Percentiles rank a stretch among this genome's conserved stretches.
phyloP scores from a whole-genome alignment of 202 grass and related monocot genomes.

The Cymbopogon flexuosus region DNA sequence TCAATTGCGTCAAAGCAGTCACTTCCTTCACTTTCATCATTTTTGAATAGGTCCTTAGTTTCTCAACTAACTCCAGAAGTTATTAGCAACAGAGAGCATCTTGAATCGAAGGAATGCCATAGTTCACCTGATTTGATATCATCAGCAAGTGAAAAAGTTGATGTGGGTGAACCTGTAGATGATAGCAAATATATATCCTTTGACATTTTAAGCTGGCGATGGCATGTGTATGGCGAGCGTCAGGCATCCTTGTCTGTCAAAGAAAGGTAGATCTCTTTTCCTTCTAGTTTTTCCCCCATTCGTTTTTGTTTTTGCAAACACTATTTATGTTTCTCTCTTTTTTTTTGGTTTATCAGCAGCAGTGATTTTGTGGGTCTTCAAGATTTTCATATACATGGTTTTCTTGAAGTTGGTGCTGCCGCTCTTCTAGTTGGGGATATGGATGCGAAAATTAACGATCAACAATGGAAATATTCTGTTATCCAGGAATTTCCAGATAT shows the following conservation, averaged over 20 bases:
- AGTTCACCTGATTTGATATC: constrained; percentile 48
- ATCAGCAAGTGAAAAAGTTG: constrained; percentile 53
- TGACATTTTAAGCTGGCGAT: constrained; percentile 87
- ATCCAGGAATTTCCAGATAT: constrained; percentile 83
- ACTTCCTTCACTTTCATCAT: constrained; percentile 64
- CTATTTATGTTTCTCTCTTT: constrained; percentile 28
- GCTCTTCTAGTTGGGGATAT: constrained; percentile 85
- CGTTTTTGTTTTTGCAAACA: constrained; percentile 18
- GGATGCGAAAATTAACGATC: constrained; percentile 68
- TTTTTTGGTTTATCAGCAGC: constrained; percentile 36
- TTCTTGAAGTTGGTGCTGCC: constrained; percentile 85
- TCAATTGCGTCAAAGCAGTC: constrained; percentile 56
- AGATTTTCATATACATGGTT: constrained; percentile 58
- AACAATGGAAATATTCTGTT: constrained; percentile 61
- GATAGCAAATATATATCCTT: constrained; percentile 83
- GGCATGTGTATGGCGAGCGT: constrained; percentile 55
- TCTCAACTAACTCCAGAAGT: constrained; percentile 68
- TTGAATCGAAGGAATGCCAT: constrained; percentile 62
- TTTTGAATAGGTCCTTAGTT: constrained; percentile 66
- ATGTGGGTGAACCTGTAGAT: constrained; percentile 44
- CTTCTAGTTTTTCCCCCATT: background rate
- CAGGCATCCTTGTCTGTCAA: constrained; percentile 46
- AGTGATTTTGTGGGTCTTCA: constrained; percentile 49
- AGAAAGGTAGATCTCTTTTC: constrained; percentile 57
- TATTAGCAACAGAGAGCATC: constrained; percentile 50